phyloP scores from a whole-genome alignment of 139 green algal genomes.

The Coelastrella sp. region DNA sequence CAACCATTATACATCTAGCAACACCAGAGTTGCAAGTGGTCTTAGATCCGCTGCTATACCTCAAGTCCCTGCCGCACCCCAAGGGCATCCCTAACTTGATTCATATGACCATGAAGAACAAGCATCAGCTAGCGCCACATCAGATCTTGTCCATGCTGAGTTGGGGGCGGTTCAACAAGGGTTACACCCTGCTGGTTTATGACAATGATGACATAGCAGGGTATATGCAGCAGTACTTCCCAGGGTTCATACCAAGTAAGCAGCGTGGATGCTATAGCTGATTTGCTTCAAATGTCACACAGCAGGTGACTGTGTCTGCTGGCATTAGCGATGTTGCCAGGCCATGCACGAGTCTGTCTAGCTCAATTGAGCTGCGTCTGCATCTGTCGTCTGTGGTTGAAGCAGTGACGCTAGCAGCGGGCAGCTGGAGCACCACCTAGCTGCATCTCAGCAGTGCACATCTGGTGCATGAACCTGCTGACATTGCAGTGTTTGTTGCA shows the following conservation, averaged over 20 bases:
- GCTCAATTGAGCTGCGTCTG: no score
- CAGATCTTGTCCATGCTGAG: constrained; percentile 40
- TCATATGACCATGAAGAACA: constrained; percentile 47
- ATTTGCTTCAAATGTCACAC: no score
- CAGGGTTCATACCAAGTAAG: constrained; percentile 40
- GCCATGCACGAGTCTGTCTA: no score
- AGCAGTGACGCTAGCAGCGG: no score
- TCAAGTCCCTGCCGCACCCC: not conserved
- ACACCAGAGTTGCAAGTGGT: constrained; percentile 3
- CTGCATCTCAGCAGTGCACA: no score
- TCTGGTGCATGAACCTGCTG: no score
- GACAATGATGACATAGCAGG: constrained; percentile 30
- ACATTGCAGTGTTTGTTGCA: no score
- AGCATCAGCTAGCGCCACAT: constrained; percentile 35
- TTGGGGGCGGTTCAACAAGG: constrained; percentile 39
- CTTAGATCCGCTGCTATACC: constrained; percentile 39
- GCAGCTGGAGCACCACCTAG: no score
- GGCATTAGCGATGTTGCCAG: no score
- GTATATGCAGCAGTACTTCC: constrained; percentile 40
- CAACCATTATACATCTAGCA: constrained; percentile 30
- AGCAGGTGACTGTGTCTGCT: no score
- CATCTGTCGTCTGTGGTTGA: no score
- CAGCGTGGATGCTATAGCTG: no score
- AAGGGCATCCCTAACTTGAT: constrained; percentile 21
- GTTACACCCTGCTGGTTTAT: constrained; percentile 45